A percentile compares a stretch with the other conserved stretches of the same genome.
These are phyloP conservation scores for Orbilia quercus DNA, from an alignment of 2,329 filamentous ascomycete species.

Conservation along the genomic window DNA sequence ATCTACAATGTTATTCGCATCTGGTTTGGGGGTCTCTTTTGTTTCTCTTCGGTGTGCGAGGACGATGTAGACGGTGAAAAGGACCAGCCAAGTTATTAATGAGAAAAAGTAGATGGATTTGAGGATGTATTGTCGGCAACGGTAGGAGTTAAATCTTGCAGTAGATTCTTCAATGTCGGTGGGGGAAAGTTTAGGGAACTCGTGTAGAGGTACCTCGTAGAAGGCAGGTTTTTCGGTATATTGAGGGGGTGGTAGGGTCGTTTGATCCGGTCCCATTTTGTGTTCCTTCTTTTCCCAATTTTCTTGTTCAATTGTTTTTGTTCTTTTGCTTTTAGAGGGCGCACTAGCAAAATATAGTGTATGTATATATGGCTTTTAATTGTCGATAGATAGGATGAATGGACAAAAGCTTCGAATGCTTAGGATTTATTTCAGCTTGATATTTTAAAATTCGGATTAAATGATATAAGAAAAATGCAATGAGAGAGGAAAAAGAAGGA, in stretches of 20 bases:
- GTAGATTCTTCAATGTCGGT: not conserved
- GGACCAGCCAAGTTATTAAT: conserved; percentile 1
- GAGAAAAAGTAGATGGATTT: not conserved
- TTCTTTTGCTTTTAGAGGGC: no score
- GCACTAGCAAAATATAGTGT: no score
- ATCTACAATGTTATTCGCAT: not conserved
- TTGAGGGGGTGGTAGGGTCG: not conserved
- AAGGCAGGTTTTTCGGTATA: conserved; percentile 13
- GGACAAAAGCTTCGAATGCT: no score
- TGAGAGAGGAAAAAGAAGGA: no score
- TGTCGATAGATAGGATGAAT: no score
- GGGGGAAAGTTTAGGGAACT: not conserved
- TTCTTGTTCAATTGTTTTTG: not conserved
- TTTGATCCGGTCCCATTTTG: not conserved
- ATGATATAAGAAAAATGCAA: no score
- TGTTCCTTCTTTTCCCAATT: not conserved
- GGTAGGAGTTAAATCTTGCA: not conserved
- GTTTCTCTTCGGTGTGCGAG: not conserved
- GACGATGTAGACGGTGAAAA: conserved; percentile 5
- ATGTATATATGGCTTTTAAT: no score
- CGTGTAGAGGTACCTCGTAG: conserved; percentile 11
- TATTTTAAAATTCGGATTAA: no score
- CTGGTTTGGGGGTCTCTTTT: not conserved
- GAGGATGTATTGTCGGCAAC: not conserved
- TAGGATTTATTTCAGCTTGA: no score